Conservation (phyloP, 1,284 basidiomycete genomes). For the Peniophora sp. region DNA sequence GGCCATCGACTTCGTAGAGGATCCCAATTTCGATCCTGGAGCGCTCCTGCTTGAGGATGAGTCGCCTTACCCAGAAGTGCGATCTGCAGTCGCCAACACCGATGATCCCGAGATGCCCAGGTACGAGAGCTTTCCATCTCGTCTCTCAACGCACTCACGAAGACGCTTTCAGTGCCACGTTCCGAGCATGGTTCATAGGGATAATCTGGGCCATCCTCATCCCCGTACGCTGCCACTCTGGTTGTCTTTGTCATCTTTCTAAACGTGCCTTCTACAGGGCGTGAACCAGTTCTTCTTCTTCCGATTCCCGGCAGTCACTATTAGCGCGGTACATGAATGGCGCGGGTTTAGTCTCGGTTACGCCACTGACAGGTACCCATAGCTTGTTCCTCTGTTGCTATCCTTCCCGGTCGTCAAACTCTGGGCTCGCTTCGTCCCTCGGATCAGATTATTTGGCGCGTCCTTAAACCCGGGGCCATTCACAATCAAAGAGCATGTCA, state of each 20-base stretch:
- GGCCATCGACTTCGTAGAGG: conserved; percentile 13
- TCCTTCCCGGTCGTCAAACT: conserved; percentile 46
- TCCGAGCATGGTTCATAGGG: conserved; percentile 63
- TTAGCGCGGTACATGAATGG: conserved; percentile 16
- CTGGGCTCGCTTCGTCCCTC: conserved; percentile 44
- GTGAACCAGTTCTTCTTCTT: conserved; percentile 62
- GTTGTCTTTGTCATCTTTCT: neutral
- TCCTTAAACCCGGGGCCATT: conserved; percentile 66
- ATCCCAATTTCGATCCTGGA: conserved; percentile 57
- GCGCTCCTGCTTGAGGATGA: conserved; percentile 36
- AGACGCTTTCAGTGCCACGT: conserved; percentile 26
- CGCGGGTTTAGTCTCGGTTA: neutral
- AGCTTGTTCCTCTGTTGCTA: conserved; percentile 46
- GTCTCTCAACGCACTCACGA: too few relatives aligned
- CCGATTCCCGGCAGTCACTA: conserved; percentile 46
- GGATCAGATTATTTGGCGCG: conserved; percentile 40
- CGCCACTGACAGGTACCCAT: neutral
- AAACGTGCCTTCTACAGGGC: neutral
- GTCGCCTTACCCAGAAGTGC: conserved; percentile 69
- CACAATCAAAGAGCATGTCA: conserved; percentile 64
- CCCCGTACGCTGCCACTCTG: conserved; percentile 13
- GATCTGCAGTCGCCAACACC: conserved; percentile 68
- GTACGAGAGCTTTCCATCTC: too few relatives aligned
- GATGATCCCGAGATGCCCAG: conserved; percentile 58
- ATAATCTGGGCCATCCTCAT: conserved; percentile 50